Evolutionary conservation across 352 stramenopile species (phyloP).

Genomic region (Phytophthora aleatoria): DNA sequence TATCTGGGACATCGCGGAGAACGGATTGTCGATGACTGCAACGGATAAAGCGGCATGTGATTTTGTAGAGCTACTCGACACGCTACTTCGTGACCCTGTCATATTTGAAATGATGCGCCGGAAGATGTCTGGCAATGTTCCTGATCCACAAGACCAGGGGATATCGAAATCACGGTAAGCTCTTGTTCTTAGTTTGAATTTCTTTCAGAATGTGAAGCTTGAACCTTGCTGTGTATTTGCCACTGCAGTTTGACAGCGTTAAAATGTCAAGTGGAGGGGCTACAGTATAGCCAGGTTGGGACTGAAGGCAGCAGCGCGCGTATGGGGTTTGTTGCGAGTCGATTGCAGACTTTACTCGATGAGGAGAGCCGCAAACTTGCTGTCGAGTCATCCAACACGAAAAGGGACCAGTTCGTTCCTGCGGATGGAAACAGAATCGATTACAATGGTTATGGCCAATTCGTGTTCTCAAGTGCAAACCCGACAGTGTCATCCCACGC

Average conservation of each 20-base stretch:
- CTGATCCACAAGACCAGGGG: not conserved
- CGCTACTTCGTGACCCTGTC: slow-evolving; percentile 37
- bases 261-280: slow-evolving; percentile 16
- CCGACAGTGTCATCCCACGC: slow-evolving; percentile 1
- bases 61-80: slow-evolving; percentile 46
- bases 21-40: slow-evolving; percentile 17
- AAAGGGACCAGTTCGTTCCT: not conserved
- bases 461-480: slow-evolving; percentile 4
- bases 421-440: slow-evolving; percentile 9
- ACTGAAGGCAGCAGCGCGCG: slow-evolving; percentile 11
- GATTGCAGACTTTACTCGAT: slow-evolving; percentile 21
- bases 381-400: not conserved
- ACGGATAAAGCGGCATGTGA: slow-evolving; percentile 33
- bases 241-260: slow-evolving; percentile 20
- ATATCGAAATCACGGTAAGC: slow-evolving; percentile 14
- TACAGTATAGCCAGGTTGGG: slow-evolving; percentile 13
- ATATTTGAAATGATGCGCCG: slow-evolving; percentile 5
- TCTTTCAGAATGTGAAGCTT: not conserved
- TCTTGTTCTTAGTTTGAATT: not conserved
- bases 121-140: slow-evolving; percentile 1
- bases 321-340: slow-evolving; percentile 13
- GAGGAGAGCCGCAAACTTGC: not conserved
- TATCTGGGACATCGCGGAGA: slow-evolving; percentile 33
- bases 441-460: slow-evolving; percentile 18
- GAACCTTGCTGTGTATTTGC: not conserved